A percentile compares a stretch with the other conserved stretches of the same genome.
Evolutionary conservation across 2,329 filamentous ascomycete species (phyloP).

Genomic region (Nigrograna mackinnonii): DNA sequence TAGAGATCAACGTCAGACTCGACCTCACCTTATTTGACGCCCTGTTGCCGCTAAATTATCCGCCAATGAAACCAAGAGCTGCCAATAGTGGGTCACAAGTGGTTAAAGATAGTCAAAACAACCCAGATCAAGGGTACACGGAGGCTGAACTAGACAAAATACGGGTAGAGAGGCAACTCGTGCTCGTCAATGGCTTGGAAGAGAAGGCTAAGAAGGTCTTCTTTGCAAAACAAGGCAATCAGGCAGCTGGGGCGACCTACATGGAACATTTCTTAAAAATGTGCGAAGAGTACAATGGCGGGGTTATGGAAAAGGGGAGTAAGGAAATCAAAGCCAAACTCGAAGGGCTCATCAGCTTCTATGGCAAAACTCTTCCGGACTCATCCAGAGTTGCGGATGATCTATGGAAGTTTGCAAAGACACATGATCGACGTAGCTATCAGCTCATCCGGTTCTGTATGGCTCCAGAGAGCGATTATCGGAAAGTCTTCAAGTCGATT

Average conservation of each 20-base stretch:
- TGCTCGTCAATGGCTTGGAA: conserved; percentile 79
- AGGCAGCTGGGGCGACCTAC: conserved; percentile 73
- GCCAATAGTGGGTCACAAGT: conserved; percentile 62
- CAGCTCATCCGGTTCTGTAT: conserved; percentile 87
- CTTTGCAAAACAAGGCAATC: conserved; percentile 80
- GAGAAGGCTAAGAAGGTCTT: conserved; percentile 81
- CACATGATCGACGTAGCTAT: conserved; percentile 87
- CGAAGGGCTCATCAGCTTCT: conserved; percentile 71
- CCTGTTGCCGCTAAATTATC: conserved; percentile 87
- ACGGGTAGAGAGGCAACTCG: conserved; percentile 80
- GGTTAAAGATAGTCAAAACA: conserved; percentile 60
- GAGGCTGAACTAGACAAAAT: conserved; percentile 71
- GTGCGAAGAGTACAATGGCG: conserved; percentile 91
- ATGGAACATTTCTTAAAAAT: conserved; percentile 76
- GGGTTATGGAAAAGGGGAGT: conserved; percentile 72
- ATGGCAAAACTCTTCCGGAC: conserved; percentile 79
- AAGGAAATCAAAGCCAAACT: conserved; percentile 72
- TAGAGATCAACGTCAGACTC: conserved; percentile 80
- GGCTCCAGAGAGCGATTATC: conserved; percentile 85
- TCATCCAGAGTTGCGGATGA: conserved; percentile 71
- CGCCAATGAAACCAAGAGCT: conserved; percentile 65
- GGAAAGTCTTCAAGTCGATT: conserved; percentile 85
- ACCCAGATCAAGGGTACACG: conserved; percentile 46
- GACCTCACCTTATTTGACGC: conserved; percentile 86
- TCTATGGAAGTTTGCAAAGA: conserved; percentile 86